Evolutionary conservation across 1,139 yeast genomes (phyloP).

Genomic region (Yamadazyma dendronema): DNA sequence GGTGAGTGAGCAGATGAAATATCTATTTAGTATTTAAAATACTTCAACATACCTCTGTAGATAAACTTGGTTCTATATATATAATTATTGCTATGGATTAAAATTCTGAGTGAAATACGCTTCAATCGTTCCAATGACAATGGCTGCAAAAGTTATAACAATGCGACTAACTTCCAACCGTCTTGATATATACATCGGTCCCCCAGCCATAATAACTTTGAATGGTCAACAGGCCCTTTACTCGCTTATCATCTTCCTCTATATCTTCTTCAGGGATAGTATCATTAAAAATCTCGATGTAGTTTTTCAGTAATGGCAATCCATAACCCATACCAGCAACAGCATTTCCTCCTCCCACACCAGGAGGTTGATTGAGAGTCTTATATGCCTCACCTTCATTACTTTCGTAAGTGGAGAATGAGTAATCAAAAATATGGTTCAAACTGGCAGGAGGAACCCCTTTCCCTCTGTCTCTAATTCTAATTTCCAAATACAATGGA

Average conservation of each 20-base stretch:
- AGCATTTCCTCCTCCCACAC: slow-evolving; percentile 63
- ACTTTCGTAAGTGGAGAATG: slow-evolving; percentile 73
- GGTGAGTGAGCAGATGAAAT: too few species aligned
- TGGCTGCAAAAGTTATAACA: too few species aligned
- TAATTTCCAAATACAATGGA: slow-evolving; percentile 50
- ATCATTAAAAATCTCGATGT: slow-evolving; percentile 45
- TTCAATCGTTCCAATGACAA: too few species aligned
- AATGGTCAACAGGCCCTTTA: slow-evolving; percentile 67
- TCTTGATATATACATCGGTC: slow-evolving; percentile 45
- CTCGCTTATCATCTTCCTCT: slow-evolving; percentile 11
- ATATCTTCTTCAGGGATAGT: slow-evolving; percentile 20
- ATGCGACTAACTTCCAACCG: slow-evolving; percentile 11
- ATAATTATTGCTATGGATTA: too few species aligned
- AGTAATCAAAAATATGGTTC: slow-evolving; percentile 73
- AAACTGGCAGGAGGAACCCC: slow-evolving; percentile 74
- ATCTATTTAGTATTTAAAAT: too few species aligned
- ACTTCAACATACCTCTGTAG: too few species aligned
- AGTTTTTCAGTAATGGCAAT: slow-evolving; percentile 70
- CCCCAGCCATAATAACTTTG: slow-evolving; percentile 89
- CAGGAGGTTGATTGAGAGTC: slow-evolving; percentile 70
- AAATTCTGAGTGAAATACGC: too few species aligned
- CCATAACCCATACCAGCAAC: slow-evolving; percentile 98
- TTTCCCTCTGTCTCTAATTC: slow-evolving; percentile 84
- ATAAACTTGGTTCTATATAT: too few species aligned
- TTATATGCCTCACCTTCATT: slow-evolving; percentile 57